Evolutionary conservation across 2,329 filamentous ascomycete species (phyloP), one percentile per base, ranked within the genome.

Genomic region (Arthroderma sp.): DNA sequence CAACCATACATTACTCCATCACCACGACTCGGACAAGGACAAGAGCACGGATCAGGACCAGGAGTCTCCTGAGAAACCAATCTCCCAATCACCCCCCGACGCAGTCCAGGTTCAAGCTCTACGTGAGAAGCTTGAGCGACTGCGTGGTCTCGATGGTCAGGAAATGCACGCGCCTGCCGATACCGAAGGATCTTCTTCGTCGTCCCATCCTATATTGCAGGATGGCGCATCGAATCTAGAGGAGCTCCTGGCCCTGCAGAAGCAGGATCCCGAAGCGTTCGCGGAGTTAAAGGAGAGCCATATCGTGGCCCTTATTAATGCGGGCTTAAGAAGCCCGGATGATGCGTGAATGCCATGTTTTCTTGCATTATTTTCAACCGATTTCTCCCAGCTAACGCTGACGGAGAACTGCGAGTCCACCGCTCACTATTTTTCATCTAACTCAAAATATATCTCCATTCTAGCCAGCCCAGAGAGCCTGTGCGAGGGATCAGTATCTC

Each of bases 1-100:
- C 47, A 81, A 83, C 19, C 81, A 83, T 43, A 81, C 85, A 59
- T 77, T 87, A 38, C 72, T 86, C 44, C 73, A 76, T 19, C 37
- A 13, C n/a, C 17, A 38, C 11, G 19, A 54, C 15, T 38, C 13
- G 3, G 51, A 54, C n/a, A 54, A 54, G 31, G 25, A 19, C 28
- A 51, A 51, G 17, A 21, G 19, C 5, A 4, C 11, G 44, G 51
- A 51, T 15, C 74, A 77, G 2, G 73, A 77, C 2, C 63, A 74
- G 2, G 73, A 76, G 55, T 66, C 71, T 37, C 58, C 66, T 64
- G 60, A 66, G 54, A 66, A 74, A 38, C 67, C 70, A 21, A 62
- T 65, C 4, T 62, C 66, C 8, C 67, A 67, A 1, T 66, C 66
- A 1, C 68, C 66, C 1, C 68, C 70, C 1, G 73, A 75, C 38